Evolutionary conservation across 148 eudicot species (phyloP), one percentile per base, ranked within the genome.

Genomic region (Chenopodium formosanum): DNA sequence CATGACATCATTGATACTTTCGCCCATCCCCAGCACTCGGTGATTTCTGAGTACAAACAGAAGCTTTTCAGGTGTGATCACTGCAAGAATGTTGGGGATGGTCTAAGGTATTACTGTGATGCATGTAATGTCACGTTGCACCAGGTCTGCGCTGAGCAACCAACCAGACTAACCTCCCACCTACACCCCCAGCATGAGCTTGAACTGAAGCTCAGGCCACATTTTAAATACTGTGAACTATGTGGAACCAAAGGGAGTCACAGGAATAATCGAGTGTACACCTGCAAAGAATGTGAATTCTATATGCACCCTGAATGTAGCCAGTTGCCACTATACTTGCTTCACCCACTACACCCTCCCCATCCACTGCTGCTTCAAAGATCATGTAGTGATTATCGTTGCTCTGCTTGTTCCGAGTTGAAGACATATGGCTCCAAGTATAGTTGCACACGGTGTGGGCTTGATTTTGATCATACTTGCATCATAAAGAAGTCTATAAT

Each of bases 161-260:
- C 85, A 23, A 85, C 84, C 44, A 81, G 82, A 72, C 76, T 85
- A 22, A 46, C 20, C 76, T 53, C 85, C 46, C 47, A 72, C 80
- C 22, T 82, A 74, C 84, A 82, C 73, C 87, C 83, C 14, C 67
- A 78, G 25, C 87, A 85, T 47, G 87, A 85, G 58, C 82, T 85
- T 2, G 84, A 82, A 25, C 82, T 85, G 12, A 85, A 50, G 74
- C 74, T 83, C 9, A 83, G 85, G 68, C 85, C 85, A 1, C 2
- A 4, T 9, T 50, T 50, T 25, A 73, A 10, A 37, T 14, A 3
- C 3, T 83, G 85, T 52, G 34, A 52, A 3, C 69, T 63, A 9
- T 83, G 85, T 78, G 68, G 68, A 70, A 73, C 58, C 25, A 32
- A 46, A 25, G 78, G 69, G 7, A 72, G n/a, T 44, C 29, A 46